phyloP scores from a whole-genome alignment of 2,329 filamentous ascomycete species.

The Venturia aucupariae region DNA sequence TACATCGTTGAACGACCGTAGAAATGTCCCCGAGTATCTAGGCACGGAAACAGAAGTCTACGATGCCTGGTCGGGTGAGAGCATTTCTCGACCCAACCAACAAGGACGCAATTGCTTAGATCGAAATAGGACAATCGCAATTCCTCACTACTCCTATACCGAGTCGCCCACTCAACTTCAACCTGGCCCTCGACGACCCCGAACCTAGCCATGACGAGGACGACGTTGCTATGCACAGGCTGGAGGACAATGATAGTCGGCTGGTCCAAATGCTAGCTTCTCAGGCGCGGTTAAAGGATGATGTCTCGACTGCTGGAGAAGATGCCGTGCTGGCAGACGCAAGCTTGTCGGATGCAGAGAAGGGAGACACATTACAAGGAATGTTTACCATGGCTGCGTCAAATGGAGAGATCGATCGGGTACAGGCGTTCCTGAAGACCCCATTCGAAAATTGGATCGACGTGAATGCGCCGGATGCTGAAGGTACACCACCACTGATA shows the following conservation, averaged over 20 bases:
- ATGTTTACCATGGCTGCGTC: constrained; percentile 90
- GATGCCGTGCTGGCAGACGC: constrained; percentile 68
- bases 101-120: constrained; percentile 14
- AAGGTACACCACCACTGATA: constrained; percentile 91
- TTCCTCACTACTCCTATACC: constrained; percentile 81
- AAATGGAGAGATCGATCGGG: constrained; percentile 81
- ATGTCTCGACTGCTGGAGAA: constrained; percentile 49
- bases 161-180: constrained; percentile 77
- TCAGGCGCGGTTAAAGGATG: constrained; percentile 77
- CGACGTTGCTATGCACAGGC: constrained; percentile 44
- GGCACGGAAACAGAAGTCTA: constrained; percentile 90
- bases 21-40: constrained; percentile 54
- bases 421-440: constrained; percentile 66
- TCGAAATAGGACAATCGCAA: constrained; percentile 72
- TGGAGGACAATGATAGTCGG: constrained; percentile 73
- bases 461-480: constrained; percentile 80
- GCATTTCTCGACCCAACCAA: constrained; percentile 16
- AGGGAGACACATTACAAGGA: constrained; percentile 73
- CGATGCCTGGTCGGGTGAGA: constrained; percentile 90
- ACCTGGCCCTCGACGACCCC: constrained; percentile 57
- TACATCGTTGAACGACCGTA: constrained; percentile 81
- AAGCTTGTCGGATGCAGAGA: constrained; percentile 65
- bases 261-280: constrained; percentile 94
- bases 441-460: constrained; percentile 68
- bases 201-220: constrained; percentile 3